Conservation (phyloP, 148 eudicot species). For the Oxyria digyna region DNA sequence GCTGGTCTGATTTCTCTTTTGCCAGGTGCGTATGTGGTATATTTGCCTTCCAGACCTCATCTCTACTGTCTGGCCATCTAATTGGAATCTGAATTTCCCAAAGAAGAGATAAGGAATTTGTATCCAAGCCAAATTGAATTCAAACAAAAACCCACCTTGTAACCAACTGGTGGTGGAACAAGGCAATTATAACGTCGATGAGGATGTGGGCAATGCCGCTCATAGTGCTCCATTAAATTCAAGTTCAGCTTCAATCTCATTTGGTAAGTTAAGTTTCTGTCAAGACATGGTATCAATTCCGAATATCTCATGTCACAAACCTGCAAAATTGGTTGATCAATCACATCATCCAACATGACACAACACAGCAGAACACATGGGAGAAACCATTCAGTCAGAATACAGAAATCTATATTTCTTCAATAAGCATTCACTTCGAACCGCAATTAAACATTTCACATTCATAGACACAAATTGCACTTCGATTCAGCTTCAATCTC, state of each 20-base stretch:
- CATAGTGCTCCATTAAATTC: constrained; percentile 46
- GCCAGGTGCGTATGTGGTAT: constrained; percentile 80
- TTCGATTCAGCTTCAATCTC: constrained; percentile 32
- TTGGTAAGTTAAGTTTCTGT: constrained; percentile 33
- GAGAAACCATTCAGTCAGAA: not conserved
- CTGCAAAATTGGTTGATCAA: constrained; percentile 19
- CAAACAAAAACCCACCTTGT: constrained; percentile 27
- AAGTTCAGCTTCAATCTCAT: constrained; percentile 30
- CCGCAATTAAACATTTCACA: not conserved
- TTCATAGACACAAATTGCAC: not conserved
- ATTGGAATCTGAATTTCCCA: constrained; percentile 55
- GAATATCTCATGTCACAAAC: constrained; percentile 54
- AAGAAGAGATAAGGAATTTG: constrained; percentile 7
- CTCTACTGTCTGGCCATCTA: constrained; percentile 71
- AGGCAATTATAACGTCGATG: constrained; percentile 41
- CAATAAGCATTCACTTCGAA: not conserved
- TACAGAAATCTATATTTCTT: not conserved
- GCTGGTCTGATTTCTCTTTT: constrained; percentile 61
- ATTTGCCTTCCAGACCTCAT: constrained; percentile 79
- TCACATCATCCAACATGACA: not conserved
- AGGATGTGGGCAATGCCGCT: constrained; percentile 44
- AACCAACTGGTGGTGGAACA: constrained; percentile 43
- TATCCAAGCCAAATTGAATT: not conserved
- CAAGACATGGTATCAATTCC: constrained; percentile 53
- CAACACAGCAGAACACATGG: not conserved